phyloP scores from a whole-genome alignment of 2,329 filamentous ascomycete genomes.

The Colletotrichum shisoi region DNA sequence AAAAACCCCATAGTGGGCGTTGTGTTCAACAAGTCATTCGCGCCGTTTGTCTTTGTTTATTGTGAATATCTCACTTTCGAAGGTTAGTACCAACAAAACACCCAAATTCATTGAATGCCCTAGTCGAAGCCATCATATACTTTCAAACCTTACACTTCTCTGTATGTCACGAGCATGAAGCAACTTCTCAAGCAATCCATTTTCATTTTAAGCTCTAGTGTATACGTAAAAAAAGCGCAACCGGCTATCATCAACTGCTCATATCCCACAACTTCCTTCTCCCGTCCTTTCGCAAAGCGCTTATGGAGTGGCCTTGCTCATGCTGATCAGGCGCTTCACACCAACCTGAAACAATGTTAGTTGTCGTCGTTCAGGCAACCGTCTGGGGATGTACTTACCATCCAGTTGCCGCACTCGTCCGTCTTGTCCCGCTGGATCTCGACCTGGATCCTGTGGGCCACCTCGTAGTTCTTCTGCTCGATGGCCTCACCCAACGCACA shows the following conservation, averaged over 20 bases:
- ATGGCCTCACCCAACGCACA: constrained; percentile 71
- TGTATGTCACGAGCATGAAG: not conserved
- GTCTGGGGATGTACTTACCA: constrained; percentile 67
- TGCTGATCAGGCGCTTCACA: constrained; percentile 78
- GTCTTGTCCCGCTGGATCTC: constrained; percentile 79
- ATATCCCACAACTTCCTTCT: constrained; percentile 13
- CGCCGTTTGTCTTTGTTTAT: too few species aligned
- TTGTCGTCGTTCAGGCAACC: constrained; percentile 26
- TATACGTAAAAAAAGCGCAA: constrained; percentile 36
- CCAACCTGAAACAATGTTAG: constrained; percentile 69
- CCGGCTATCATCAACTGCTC: constrained; percentile 34
- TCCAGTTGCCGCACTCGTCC: constrained; percentile 85
- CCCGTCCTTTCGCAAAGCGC: constrained; percentile 7
- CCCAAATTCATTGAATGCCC: too few species aligned
- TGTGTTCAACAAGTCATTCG: too few species aligned
- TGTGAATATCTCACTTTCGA: too few species aligned
- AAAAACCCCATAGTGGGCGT: too few species aligned
- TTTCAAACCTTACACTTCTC: too few species aligned
- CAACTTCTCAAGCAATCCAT: constrained; percentile 2
- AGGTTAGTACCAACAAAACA: too few species aligned
- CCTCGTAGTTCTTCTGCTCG: constrained; percentile 72
- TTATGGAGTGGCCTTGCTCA: constrained; percentile 78
- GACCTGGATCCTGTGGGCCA: constrained; percentile 72
- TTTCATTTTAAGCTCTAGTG: constrained; percentile 34
- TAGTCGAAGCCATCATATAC: not conserved